Percentiles rank a stretch among this genome's conserved stretches.
phyloP scores from a whole-genome alignment of 2,329 filamentous ascomycete genomes.

The Pyrenophora graminea region DNA sequence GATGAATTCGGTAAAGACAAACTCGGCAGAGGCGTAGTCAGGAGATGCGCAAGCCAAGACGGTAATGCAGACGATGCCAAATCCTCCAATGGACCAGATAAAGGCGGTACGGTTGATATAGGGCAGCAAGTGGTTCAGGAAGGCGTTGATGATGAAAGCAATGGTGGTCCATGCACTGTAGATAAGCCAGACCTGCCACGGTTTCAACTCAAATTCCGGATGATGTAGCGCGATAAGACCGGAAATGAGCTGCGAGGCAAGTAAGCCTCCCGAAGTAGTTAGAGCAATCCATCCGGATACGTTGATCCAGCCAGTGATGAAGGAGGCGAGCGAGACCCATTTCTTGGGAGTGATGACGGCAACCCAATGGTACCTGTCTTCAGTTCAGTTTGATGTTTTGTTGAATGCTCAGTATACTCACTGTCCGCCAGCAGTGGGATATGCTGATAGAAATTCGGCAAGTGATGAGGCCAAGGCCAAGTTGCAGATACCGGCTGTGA shows the following conservation, averaged over 20 bases:
- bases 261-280: slow-evolving; percentile 68
- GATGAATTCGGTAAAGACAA: slow-evolving; percentile 70
- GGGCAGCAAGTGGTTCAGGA: slow-evolving; percentile 65
- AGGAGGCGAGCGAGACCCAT: slow-evolving; percentile 67
- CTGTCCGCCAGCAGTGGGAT: slow-evolving; percentile 53
- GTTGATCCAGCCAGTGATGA: slow-evolving; percentile 74
- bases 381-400: slow-evolving; percentile 43
- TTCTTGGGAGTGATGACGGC: slow-evolving; percentile 65
- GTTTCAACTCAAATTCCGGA: slow-evolving; percentile 59
- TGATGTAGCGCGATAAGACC: slow-evolving; percentile 67
- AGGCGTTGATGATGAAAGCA: slow-evolving; percentile 68
- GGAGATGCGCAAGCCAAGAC: slow-evolving; percentile 68
- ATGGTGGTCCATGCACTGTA: slow-evolving; percentile 67
- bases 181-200: slow-evolving; percentile 75
- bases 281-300: slow-evolving; percentile 71
- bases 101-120: slow-evolving; percentile 71
- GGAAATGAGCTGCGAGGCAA: slow-evolving; percentile 69
- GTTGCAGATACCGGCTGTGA: slow-evolving; percentile 65
- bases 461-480: slow-evolving; percentile 70
- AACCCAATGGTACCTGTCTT: slow-evolving; percentile 67
- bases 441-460: slow-evolving; percentile 72
- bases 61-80: slow-evolving; percentile 71
- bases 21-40: slow-evolving; percentile 65
- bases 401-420: slow-evolving; percentile 14
- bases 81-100: slow-evolving; percentile 71